Base-by-base conservation (phyloP, 768 basidiomycete genomes). In the Boletus speciosus region DNA sequence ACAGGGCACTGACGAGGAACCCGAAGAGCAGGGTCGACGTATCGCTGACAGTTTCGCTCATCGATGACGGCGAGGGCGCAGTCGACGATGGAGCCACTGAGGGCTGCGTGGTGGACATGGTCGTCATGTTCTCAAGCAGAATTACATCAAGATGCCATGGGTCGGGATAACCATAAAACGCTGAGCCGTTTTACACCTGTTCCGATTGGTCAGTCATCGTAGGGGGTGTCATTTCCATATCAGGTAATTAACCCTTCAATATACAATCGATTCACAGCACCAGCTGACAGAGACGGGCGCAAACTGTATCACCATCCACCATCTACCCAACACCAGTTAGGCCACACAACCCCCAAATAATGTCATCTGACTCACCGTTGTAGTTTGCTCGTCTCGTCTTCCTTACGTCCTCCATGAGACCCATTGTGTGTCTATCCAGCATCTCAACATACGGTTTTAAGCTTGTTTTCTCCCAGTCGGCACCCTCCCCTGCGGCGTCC, bases 391-490 rank as follows among this genome's bases (percentile, higher is more conserved):
- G 64, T 54, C 42, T 68, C 25, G 27, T 52, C 50, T 14, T 62
- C 43, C 70, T 62, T 8, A 70, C 64, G 16, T 72, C 68, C 39
- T 70, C 68, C 60, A 70, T 60, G 34, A 70, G 56, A 23, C 54
- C 37, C 66, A 67, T 9, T 63, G 72, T 54, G 67, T 98, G 92
- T 64, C 78, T 79, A 55, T 98, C 90, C 59, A 98, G 71, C 76
- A 97, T 82, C 42, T 95, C 88, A 39, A 99, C 84, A 62, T 95
- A 98, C 21, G 88, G 88, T 65, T 83, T 89, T 55, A 99, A 71
- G 5, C 90, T 90, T 15, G 97, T 98, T 52, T 82, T 80, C 60
- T 88, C 83, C 89, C 93, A 97, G 62, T 89, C 89, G 83, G 82
- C 77, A 58, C 80, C 79, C 56, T 79, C 77, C 25, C 67, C 72